Percentiles rank a stretch among this genome's conserved stretches.
These are phyloP conservation scores for Aspergillus texensis DNA, from an alignment of 2,329 filamentous ascomycete species.

Conservation along the genomic window DNA sequence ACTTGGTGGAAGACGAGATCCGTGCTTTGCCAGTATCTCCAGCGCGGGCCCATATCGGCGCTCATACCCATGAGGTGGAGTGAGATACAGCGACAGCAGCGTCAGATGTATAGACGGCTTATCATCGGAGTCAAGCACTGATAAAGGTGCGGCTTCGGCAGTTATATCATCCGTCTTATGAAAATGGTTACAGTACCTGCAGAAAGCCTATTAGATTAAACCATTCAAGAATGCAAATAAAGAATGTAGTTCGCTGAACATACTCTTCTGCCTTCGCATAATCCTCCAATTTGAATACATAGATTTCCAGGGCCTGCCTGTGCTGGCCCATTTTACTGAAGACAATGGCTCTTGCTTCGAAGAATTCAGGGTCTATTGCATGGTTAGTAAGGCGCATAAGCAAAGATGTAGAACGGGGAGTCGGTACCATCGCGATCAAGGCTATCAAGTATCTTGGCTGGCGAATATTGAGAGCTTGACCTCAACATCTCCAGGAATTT, in stretches of 20 bases:
- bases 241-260: constrained; percentile 34
- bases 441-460: constrained; percentile 73
- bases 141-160: constrained; percentile 34
- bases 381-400: constrained; percentile 10
- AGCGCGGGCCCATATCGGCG: constrained; percentile 79
- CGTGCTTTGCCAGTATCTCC: constrained; percentile 86
- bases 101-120: constrained; percentile 86
- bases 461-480: constrained; percentile 77
- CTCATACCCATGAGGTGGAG: constrained; percentile 72
- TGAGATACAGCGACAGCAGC: constrained; percentile 84
- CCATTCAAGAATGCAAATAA: background rate
- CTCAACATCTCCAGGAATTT: constrained; percentile 75
- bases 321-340: constrained; percentile 95
- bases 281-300: constrained; percentile 90
- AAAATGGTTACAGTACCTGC: constrained; percentile 83
- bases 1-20: constrained; percentile 82
- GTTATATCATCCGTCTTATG: constrained; percentile 61
- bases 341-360: constrained; percentile 85
- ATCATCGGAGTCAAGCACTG: constrained; percentile 53
- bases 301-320: constrained; percentile 94
- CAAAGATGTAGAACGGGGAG: background rate
- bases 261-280: constrained; percentile 91
- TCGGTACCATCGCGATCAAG: constrained; percentile 76
- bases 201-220: constrained; percentile 15
- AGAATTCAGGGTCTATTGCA: constrained; percentile 74